phyloP scores from a whole-genome alignment of 805 yeast species.

The Citeromyces nyonsensis region DNA sequence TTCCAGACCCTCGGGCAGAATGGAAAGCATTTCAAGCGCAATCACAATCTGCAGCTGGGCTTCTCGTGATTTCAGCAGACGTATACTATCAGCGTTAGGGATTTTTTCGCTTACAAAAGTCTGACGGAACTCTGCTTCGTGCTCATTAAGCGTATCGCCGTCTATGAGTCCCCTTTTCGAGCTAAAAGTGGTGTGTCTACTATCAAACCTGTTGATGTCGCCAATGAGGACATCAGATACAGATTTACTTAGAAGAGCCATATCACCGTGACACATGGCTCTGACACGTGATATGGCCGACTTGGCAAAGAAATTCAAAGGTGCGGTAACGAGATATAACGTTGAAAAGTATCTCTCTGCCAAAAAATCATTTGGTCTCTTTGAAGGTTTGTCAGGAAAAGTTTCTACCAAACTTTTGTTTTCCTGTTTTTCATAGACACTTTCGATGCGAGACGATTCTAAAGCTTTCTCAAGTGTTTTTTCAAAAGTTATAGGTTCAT shows the following conservation, averaged over 20 bases:
- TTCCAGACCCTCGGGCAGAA: conserved; percentile 1
- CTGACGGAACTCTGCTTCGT: background rate
- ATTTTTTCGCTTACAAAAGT: background rate
- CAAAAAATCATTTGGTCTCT: background rate
- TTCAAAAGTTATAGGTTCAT: too few species aligned
- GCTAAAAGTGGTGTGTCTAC: background rate
- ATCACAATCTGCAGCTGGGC: conserved; percentile 14
- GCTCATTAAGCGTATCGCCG: background rate
- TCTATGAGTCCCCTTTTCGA: background rate
- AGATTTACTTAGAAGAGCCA: too few species aligned
- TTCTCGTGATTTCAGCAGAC: conserved; percentile 10
- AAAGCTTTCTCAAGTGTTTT: too few species aligned
- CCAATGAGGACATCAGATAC: background rate
- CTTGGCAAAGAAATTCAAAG: background rate
- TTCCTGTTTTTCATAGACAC: too few species aligned
- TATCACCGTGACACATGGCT: background rate
- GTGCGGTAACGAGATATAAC: background rate
- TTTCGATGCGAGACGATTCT: too few species aligned
- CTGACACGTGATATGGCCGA: background rate
- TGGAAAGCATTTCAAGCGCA: conserved; percentile 10
- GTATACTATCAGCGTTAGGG: conserved; percentile 1
- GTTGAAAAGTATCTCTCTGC: background rate
- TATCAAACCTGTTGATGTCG: background rate
- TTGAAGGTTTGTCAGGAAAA: too few species aligned
- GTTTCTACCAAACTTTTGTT: too few species aligned